phyloP scores from a whole-genome alignment of 1,284 basidiomycete genomes.

The Ustilago vetiveriae region DNA sequence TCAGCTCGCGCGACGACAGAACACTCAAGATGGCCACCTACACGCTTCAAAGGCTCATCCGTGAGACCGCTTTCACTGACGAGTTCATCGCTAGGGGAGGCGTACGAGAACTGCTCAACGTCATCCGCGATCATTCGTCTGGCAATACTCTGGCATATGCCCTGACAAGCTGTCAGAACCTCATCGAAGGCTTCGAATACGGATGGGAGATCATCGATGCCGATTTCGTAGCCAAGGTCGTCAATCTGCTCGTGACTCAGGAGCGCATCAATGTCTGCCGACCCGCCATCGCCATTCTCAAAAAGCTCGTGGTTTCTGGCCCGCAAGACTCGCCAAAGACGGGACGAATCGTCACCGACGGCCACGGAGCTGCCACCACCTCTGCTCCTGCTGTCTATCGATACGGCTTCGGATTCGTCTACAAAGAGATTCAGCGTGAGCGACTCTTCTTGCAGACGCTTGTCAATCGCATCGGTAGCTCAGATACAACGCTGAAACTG shows the following conservation, averaged over 20 bases:
- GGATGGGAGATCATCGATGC: slow-evolving; percentile 79
- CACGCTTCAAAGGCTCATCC: slow-evolving; percentile 83
- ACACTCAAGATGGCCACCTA: slow-evolving; percentile 76
- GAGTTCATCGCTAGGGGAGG: slow-evolving; percentile 85
- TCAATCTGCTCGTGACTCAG: slow-evolving; percentile 75
- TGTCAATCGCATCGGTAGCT: slow-evolving; percentile 60
- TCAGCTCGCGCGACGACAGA: slow-evolving; percentile 75
- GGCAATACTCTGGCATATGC: slow-evolving; percentile 91
- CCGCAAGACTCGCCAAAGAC: slow-evolving; percentile 45
- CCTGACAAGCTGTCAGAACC: slow-evolving; percentile 81
- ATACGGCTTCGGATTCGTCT: slow-evolving; percentile 63
- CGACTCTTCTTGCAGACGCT: slow-evolving; percentile 60
- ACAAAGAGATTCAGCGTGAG: slow-evolving; percentile 54
- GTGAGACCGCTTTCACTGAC: slow-evolving; percentile 87
- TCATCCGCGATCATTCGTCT: slow-evolving; percentile 68
- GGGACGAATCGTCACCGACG: slow-evolving; percentile 39
- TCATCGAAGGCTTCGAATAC: slow-evolving; percentile 68
- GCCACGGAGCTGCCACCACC: slow-evolving; percentile 12
- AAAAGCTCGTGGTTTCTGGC: slow-evolving; percentile 75
- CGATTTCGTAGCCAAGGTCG: slow-evolving; percentile 78
- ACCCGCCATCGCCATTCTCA: slow-evolving; percentile 93
- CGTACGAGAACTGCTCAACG: slow-evolving; percentile 50
- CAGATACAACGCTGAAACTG: slow-evolving; percentile 63
- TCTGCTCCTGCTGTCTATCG: slow-evolving; percentile 39
- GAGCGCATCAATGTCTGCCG: slow-evolving; percentile 83